Evolutionary conservation across 176 grass and related monocot genomes (phyloP).

Genomic region (Eremochloa ophiuroides): DNA sequence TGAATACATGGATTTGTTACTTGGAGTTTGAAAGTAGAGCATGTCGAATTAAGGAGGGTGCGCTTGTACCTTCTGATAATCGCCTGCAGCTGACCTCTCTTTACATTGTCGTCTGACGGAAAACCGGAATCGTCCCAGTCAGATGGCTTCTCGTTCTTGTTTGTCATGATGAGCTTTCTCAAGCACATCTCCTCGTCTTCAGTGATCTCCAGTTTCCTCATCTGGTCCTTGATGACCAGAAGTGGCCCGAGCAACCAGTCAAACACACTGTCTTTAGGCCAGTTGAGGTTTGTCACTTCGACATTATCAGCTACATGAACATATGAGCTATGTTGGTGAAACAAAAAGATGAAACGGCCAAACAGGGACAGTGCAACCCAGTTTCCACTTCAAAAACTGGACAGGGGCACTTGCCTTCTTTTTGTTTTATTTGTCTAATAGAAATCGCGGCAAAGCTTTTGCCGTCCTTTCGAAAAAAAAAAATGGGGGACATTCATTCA

Average conservation of each 20-base stretch:
- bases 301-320: constrained; percentile 68
- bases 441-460: too few relatives aligned
- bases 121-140: constrained; percentile 70
- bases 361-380: background rate
- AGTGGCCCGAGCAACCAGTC: constrained; percentile 83
- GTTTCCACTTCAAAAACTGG: too few relatives aligned
- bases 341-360: background rate
- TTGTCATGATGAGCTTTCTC: constrained; percentile 65
- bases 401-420: too few relatives aligned
- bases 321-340: background rate
- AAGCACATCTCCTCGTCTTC: constrained; percentile 68
- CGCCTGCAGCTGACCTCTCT: constrained; percentile 77
- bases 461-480: too few relatives aligned
- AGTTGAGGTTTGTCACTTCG: constrained; percentile 70
- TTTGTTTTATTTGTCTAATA: too few relatives aligned
- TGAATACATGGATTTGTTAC: background rate
- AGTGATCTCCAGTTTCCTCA: constrained; percentile 52
- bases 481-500: background rate
- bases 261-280: constrained; percentile 72
- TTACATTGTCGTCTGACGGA: constrained; percentile 48
- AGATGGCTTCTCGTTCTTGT: constrained; percentile 54
- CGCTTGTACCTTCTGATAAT: constrained; percentile 72
- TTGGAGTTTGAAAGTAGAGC: background rate
- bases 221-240: constrained; percentile 78
- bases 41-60: too few relatives aligned